Evolutionary conservation across 495 filamentous ascomycete species (phyloP), one percentile per base, ranked within the genome.

Genomic region (Hypoxylon lenormandii): DNA sequence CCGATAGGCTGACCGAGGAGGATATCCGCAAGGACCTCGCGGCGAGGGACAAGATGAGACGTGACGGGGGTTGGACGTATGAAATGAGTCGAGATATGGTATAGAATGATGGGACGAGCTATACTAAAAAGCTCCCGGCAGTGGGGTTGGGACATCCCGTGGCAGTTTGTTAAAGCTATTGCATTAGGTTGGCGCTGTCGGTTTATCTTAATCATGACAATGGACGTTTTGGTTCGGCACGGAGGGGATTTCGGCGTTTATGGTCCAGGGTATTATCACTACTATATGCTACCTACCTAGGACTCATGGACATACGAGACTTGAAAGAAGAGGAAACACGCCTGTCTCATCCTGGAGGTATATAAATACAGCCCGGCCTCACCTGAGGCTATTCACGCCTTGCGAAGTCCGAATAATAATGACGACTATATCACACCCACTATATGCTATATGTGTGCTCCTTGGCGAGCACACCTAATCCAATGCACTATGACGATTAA

Each of bases 1-100:
- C 88, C n/a, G 95, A 99, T 80, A 84, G 88, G 60, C 80, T 99
- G 73, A 98, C 93, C 4, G 90, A 94, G 70, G 95, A 96, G 56
- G 95, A 93, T 73, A 90, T 96, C 64, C 80, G 87, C 42, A 88
- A 84, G 65, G 94, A 99, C 80, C 76, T 89, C 56, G 90, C 90
- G 55, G 93, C 90, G 51, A 85, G 94, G 66, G 89, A 94, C 76
- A 88, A 89, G 72, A 82, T 98, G 79, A 85, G 89, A 21, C 81
- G 89, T 64, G 91, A 97, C 60, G 94, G 95, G 0, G 92, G 90
- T 0, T 98, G 95, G 95, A 89, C 83, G 38, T 93, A 89, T 72
- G 85, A 86, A 50, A 73, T 84, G 71, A 72, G 80, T 22, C 74
- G 78, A 60, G 78, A 82, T 40, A 75, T 82, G 77, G 49, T 72